Evolutionary conservation across 139 green algal species (phyloP), one percentile per base, ranked within the genome.

Genomic region (Dunaliella primolecta): DNA sequence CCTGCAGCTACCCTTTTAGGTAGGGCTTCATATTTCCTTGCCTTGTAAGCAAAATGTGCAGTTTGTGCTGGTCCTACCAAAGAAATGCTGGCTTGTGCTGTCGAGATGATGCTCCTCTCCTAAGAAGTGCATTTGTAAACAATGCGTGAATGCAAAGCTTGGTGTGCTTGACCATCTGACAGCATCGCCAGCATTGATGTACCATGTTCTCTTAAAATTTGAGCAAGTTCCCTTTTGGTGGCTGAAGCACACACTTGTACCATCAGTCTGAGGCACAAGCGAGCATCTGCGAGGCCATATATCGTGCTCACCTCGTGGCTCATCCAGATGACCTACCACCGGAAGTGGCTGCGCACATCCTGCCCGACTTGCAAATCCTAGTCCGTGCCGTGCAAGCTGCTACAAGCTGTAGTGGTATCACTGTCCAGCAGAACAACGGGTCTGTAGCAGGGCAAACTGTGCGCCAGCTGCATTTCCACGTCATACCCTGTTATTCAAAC

Each of bases 391-490:
- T 92, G 29, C 87, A 90, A 78, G 64, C 78, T 23, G 89, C 87
- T 0, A 91, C 87, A 27, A 71, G 79, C 25, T 90, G 87, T 56
- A 36, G 64, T 81, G 88, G 88, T 7, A 32, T 93, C 0, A 64
- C 75, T 20, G 64, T 91, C 7, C 57, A 36, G 31, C 86, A 91
- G 75, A 75, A 85, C 75, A 90, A 84, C 36, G 88, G 90, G 1
- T 86, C 88, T 36, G 84, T 76, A 27, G 90, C 88, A 3, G 90
- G 90, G 25, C 90, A 93, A 75, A 84, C 80, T 11, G 85, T 93
- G 1, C 88, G 88, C 24, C 90, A 93, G 81, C 83, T 93, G 3
- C 90, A 93, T 81, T 91, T 89, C 82, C 90, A 93, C 77, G 30
- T 93, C 36, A 84, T 93, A 2, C 90, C 90, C 7, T 82, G 84